Percentiles rank a stretch among this genome's conserved stretches.
phyloP scores from a whole-genome alignment of 2,329 filamentous ascomycete species.

The Clarireedia sp. region DNA sequence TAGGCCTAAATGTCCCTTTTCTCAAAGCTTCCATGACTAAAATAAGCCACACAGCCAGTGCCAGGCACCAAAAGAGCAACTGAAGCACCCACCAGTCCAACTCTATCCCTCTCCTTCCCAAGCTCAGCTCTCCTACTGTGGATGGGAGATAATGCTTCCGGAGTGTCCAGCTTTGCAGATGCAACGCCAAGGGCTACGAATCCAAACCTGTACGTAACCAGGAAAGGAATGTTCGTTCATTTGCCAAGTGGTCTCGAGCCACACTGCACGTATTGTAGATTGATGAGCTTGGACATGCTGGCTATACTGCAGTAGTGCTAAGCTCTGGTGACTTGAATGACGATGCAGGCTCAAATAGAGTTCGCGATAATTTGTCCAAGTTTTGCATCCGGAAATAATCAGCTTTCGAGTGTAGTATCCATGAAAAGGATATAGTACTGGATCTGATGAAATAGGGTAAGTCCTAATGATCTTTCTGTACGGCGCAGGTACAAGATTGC shows the following conservation, averaged over 20 bases:
- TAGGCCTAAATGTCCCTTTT: background rate
- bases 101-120: conserved; percentile 32
- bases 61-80: conserved; percentile 37
- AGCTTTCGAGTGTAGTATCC: too few relatives aligned
- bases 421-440: too few relatives aligned
- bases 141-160: conserved; percentile 31
- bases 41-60: conserved; percentile 37
- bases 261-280: conserved; percentile 39
- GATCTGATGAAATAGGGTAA: too few relatives aligned
- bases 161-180: conserved; percentile 38
- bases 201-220: conserved; percentile 45
- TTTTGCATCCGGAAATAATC: too few relatives aligned
- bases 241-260: conserved; percentile 42
- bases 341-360: too few relatives aligned
- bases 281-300: background rate
- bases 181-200: conserved; percentile 45
- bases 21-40: conserved; percentile 30
- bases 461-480: too few relatives aligned
- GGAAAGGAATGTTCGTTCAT: conserved; percentile 43
- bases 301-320: too few relatives aligned
- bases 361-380: too few relatives aligned
- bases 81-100: background rate
- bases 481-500: too few relatives aligned
- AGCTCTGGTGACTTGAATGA: too few relatives aligned
- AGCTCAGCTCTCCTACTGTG: conserved; percentile 22